These are phyloP conservation scores for Chrysoporthe puriensis DNA, from an alignment of 2,329 filamentous ascomycete species.

Conservation along the genomic window DNA sequence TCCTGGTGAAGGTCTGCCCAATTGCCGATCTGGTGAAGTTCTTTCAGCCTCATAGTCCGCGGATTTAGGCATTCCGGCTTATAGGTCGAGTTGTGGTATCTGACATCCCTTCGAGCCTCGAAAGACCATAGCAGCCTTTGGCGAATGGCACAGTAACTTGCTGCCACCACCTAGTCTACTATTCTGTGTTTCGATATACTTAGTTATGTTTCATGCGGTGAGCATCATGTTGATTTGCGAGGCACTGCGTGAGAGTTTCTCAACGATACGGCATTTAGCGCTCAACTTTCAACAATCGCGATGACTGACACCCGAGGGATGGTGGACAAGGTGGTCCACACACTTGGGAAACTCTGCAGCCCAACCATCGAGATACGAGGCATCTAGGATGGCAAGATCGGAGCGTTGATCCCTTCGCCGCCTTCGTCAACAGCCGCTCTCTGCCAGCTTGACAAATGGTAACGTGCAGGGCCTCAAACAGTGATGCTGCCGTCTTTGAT, in stretches of 20 bases:
- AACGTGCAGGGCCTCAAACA: constrained; percentile 22
- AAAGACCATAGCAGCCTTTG: background rate
- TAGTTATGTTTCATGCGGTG: constrained; percentile 21
- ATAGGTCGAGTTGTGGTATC: constrained; percentile 9
- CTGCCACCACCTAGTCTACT: background rate
- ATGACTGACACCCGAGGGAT: background rate
- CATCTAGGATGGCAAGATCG: background rate
- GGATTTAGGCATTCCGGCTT: constrained; percentile 8
- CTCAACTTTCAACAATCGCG: background rate
- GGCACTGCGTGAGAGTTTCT: background rate
- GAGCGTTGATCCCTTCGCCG: constrained; percentile 13
- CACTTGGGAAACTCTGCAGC: background rate
- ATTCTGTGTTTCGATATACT: background rate
- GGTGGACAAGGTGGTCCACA: background rate
- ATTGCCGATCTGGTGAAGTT: constrained; percentile 11
- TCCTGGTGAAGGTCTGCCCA: constrained; percentile 8
- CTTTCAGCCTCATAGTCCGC: constrained; percentile 9
- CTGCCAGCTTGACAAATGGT: constrained; percentile 7
- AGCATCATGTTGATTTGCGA: constrained; percentile 7
- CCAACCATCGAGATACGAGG: background rate
- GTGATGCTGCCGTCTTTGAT: constrained; percentile 15
- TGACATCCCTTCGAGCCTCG: constrained; percentile 10
- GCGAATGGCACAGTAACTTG: background rate
- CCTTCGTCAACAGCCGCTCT: constrained; percentile 1
- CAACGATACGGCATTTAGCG: background rate